These are phyloP conservation scores for Epichloe festucae DNA, from an alignment of 2,329 filamentous ascomycete species.

Conservation along the genomic window DNA sequence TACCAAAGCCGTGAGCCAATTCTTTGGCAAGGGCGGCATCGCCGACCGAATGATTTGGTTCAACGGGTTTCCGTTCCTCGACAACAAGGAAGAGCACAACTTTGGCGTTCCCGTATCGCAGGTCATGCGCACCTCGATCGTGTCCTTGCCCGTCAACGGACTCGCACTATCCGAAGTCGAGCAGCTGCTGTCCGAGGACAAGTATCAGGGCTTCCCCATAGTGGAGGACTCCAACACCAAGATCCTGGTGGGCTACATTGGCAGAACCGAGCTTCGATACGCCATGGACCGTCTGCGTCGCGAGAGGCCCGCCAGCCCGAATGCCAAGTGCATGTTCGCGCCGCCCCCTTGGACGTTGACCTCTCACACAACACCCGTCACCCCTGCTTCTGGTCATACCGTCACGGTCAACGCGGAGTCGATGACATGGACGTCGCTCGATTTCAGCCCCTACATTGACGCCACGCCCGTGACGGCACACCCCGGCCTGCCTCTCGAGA, in stretches of 20 bases:
- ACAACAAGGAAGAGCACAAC: slow-evolving; percentile 94
- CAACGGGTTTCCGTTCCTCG: slow-evolving; percentile 90
- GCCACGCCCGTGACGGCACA: slow-evolving; percentile 82
- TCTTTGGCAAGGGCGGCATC: slow-evolving; percentile 91
- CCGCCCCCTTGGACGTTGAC: slow-evolving; percentile 23
- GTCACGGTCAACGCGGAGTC: slow-evolving; percentile 45
- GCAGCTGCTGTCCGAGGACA: slow-evolving; percentile 59
- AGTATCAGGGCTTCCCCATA: slow-evolving; percentile 87
- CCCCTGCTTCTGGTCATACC: too few relatives aligned
- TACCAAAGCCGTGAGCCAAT: slow-evolving; percentile 82
- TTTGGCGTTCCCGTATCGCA: slow-evolving; percentile 89
- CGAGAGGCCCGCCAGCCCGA: slow-evolving; percentile 51
- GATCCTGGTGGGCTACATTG: slow-evolving; percentile 79
- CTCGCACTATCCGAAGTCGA: slow-evolving; percentile 68
- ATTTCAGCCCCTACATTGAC: slow-evolving; percentile 82
- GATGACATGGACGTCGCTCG: slow-evolving; percentile 45
- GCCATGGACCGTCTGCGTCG: slow-evolving; percentile 70
- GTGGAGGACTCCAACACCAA: slow-evolving; percentile 61
- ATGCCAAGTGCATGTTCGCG: slow-evolving; percentile 63
- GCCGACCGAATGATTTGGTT: slow-evolving; percentile 99
- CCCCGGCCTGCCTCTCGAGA: slow-evolving; percentile 82
- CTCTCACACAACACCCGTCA: slow-evolving; percentile 28
- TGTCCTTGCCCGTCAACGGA: slow-evolving; percentile 61
- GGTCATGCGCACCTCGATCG: slow-evolving; percentile 70
- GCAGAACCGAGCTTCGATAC: slow-evolving; percentile 81